Conservation (phyloP, 2,329 filamentous ascomycete genomes). For the Fusarium decemcellulare region DNA sequence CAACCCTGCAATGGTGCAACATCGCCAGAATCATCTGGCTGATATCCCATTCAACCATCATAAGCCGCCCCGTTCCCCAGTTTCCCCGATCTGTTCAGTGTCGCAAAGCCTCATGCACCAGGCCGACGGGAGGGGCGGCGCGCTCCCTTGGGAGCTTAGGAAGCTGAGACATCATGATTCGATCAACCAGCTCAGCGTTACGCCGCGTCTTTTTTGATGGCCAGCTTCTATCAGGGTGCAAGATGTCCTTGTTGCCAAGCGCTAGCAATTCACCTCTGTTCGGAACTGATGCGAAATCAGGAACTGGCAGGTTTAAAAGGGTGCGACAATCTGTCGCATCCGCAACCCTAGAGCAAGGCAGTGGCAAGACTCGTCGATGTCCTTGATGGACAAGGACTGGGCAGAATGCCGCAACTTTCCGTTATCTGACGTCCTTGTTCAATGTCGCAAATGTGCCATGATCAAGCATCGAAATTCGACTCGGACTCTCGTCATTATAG, state of each 20-base stretch:
- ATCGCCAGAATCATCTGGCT: constrained; percentile 27
- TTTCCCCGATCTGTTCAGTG: constrained; percentile 2
- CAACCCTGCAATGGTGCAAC: constrained; percentile 25
- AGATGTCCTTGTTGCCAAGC: constrained; percentile 11
- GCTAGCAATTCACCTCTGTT: constrained; percentile 11
- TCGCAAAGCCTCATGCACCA: constrained; percentile 1
- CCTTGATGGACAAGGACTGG: constrained; percentile 32
- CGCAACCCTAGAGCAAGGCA: constrained; percentile 11
- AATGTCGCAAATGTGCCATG: background rate
- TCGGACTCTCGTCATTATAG: background rate
- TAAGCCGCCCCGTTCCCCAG: constrained; percentile 17
- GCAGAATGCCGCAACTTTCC: background rate
- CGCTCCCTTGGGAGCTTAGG: background rate
- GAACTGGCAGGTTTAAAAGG: constrained; percentile 14
- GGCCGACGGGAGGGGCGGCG: background rate
- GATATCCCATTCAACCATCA: constrained; percentile 9
- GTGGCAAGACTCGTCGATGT: constrained; percentile 16
- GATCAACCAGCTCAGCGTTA: constrained; percentile 6
- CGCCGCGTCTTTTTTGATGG: constrained; percentile 16
- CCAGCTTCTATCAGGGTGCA: constrained; percentile 26
- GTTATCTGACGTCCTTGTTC: background rate
- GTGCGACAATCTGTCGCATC: constrained; percentile 34
- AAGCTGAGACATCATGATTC: constrained; percentile 2
- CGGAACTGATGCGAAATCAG: constrained; percentile 6
- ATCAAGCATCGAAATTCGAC: background rate